Conservation (phyloP, 805 yeast genomes). For the Starmerella cellae region DNA sequence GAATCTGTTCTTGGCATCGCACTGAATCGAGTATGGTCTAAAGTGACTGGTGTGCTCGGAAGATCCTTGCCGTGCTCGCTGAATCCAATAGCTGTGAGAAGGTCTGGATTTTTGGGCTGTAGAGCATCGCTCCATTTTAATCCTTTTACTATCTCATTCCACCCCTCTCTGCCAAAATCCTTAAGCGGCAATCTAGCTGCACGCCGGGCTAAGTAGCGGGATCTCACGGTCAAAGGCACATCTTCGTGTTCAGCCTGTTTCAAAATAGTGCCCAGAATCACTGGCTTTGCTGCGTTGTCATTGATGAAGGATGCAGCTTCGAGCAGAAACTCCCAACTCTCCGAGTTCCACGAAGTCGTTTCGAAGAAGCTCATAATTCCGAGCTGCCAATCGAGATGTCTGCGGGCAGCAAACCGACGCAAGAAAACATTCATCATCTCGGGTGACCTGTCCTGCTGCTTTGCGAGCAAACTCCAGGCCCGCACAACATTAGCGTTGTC, state of each 20-base stretch:
- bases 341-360: slow-evolving; percentile 7
- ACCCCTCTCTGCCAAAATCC: slow-evolving; percentile 9
- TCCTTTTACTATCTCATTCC: neutral
- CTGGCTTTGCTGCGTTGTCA: slow-evolving; percentile 3
- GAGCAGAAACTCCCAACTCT: slow-evolving; percentile 12
- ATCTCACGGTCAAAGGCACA: slow-evolving; percentile 11
- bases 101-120: neutral
- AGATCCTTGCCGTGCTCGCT: neutral
- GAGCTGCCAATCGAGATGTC: slow-evolving; percentile 18
- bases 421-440: slow-evolving; percentile 11
- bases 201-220: slow-evolving; percentile 11
- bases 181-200: neutral
- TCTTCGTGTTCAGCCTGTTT: slow-evolving; percentile 9
- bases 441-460: neutral
- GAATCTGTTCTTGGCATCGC: slow-evolving; percentile 11
- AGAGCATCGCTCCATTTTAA: slow-evolving; percentile 4
- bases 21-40: slow-evolving; percentile 4
- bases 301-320: slow-evolving; percentile 5
- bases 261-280: slow-evolving; percentile 14
- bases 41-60: neutral
- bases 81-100: slow-evolving; percentile 10
- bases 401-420: slow-evolving; percentile 8
- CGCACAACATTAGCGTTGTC: slow-evolving; percentile 9
- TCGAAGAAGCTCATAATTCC: slow-evolving; percentile 12
- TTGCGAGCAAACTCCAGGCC: slow-evolving; percentile 6